Percentiles rank a stretch among this genome's conserved stretches.
Evolutionary conservation across 345 rosid genomes (phyloP).

Genomic region (Lagerstroemia speciosa): DNA sequence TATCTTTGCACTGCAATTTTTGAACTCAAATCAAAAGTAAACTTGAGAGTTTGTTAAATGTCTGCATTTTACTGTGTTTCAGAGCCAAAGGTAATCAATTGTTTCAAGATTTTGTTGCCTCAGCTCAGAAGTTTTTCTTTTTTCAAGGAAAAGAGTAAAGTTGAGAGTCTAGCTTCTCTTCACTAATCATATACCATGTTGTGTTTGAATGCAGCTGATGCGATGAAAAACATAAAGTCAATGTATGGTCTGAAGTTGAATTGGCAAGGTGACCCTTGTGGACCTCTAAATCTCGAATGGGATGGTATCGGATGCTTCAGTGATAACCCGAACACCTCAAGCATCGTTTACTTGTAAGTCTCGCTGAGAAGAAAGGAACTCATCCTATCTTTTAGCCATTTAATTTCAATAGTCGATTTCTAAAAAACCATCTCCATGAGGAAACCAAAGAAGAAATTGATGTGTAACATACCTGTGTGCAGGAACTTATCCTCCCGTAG

Average conservation of each 20-base stretch:
- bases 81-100: no score
- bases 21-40: no score
- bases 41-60: no score
- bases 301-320: background rate
- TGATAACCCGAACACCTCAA: background rate
- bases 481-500: slow-evolving; percentile 11
- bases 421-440: background rate
- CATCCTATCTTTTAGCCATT: no score
- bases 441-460: no score
- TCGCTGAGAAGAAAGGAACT: background rate
- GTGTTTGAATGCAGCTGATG: background rate
- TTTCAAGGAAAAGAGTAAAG: no score
- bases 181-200: background rate
- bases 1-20: no score
- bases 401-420: no score
- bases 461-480: background rate
- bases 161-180: background rate
- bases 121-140: no score
- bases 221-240: background rate
- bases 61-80: no score
- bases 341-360: background rate
- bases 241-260: background rate
- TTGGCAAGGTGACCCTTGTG: slow-evolving; percentile 1
- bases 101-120: no score
- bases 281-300: background rate